Evolutionary conservation across 2,329 filamentous ascomycete genomes (phyloP).

Genomic region (Epichloe typhina): DNA sequence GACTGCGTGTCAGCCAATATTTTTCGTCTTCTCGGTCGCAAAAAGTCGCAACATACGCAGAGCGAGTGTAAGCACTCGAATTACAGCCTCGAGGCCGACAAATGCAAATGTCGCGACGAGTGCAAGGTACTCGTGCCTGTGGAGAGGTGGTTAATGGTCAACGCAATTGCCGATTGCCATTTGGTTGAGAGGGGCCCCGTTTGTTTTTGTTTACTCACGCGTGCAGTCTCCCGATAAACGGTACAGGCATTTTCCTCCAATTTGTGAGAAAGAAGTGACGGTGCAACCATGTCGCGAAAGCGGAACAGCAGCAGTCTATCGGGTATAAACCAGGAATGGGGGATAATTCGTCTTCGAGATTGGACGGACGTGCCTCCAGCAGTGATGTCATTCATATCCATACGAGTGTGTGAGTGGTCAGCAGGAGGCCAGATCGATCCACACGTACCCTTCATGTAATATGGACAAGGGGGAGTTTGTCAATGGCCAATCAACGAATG

Average conservation of each 20-base stretch:
- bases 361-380: background rate
- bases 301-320: background rate
- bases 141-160: background rate
- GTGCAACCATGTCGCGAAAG: constrained; percentile 1
- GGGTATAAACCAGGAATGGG: background rate
- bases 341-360: background rate
- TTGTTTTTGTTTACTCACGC: constrained; percentile 25
- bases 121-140: constrained; percentile 73
- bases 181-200: background rate
- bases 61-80: constrained; percentile 76
- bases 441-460: too few species aligned
- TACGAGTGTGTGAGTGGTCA: constrained; percentile 1
- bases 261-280: background rate
- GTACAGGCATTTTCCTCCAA: constrained; percentile 31
- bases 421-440: background rate
- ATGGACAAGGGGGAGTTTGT: too few species aligned
- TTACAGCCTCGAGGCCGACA: constrained; percentile 67
- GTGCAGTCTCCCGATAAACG: constrained; percentile 39
- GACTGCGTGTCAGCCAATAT: constrained; percentile 10
- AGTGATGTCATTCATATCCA: constrained; percentile 9
- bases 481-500: too few species aligned
- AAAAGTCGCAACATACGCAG: constrained; percentile 48
- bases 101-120: constrained; percentile 74
- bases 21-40: constrained; percentile 4
- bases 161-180: constrained; percentile 1